Evolutionary conservation across 2,329 filamentous ascomycete species (phyloP), one percentile per base, ranked within the genome.

Genomic region (Elsinoe necatrix): DNA sequence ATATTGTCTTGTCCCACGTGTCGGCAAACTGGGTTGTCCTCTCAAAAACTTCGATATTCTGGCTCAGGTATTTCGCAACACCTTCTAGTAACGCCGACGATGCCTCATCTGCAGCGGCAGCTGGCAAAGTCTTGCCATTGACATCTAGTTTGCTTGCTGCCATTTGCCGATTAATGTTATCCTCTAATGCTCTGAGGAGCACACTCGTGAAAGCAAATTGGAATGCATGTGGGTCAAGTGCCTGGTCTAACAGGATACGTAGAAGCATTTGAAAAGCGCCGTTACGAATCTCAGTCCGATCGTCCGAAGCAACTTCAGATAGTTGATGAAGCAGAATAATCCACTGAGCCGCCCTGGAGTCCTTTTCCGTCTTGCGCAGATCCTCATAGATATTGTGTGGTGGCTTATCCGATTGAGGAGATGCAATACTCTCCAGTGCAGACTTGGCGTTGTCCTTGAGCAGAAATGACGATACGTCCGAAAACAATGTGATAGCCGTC

Each of bases 401-500:
- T n/a, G 54, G 20, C 20, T 16, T 56, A 18, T 56, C 54, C 9
- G 41, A 21, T 14, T 56, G 41, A 16, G 54, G 54, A 20, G 54
- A 56, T 16, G 64, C 59, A 23, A 67, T 59, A 2, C 60, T 61
- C 7, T 68, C 67, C 1, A 76, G 62, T 20, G 64, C 64, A 2
- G 69, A 65, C 3, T 67, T 64, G 20, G 75, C 72, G 50, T 75
- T 74, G 35, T 75, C 73, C 6, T 72, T 71, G 57, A 81, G 78
- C 18, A 97, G 76, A 61, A 91, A 93, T 69, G 96, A 91, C 0
- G 92, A 95, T 6, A 96, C 80, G 55, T 92, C 91, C 89, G 91
- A 96, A 69, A 95, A 95, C 67, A 95, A 93, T 0, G 92, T 95
- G 7, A 95, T 88, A 1, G 91, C 86, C 31, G 93, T 97, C 23